Base-by-base conservation (phyloP, 2,329 filamentous ascomycete genomes). In the Diaporthe amygdali region DNA sequence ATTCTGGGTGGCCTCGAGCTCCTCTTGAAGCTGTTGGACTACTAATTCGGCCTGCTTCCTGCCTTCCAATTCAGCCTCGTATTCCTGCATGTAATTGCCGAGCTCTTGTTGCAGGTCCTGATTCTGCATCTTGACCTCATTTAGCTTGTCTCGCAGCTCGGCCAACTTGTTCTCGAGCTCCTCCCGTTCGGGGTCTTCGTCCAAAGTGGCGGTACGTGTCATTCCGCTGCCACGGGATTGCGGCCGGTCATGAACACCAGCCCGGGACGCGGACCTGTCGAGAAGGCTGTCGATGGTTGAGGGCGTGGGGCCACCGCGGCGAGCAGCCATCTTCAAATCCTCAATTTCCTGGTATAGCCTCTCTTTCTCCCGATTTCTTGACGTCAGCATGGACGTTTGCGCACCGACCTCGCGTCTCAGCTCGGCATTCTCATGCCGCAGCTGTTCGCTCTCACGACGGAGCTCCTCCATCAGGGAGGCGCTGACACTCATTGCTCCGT, bases 351-450 rank as follows among this genome's bases (percentile, higher is more conserved):
- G 94, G 80, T 98, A 97, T 10, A 99, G 86, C 6, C 95, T 91
- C 79, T 98, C 95, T 79, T 97, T 97, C 79, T 99, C 96, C 32
- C 95, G 93, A 78, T 98, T 98, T 30, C 96, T 90, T 44, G 96
- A 98, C 1, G 96, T 98, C 41, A 99, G 88, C 94, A 99, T 98
- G 0, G 95, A 98, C 0, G 95, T 97, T 80, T 99, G 96, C 3
- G 96, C 96, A 73, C 95, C 94, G 37, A 98, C 93, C 81, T 98
- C 95, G 68, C 95, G 93, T 67, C 96, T 91, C 39, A 99, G 83
- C 79, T 98, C 96, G 3, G 94, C 94, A 77, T 98, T 98, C 78
- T 98, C 96, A 78, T 96, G 94, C 66, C 94, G 92, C 34, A 98
- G 84, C 75, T 97, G 92, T 73, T 94, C 92, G 69, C 88, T 88